A percentile compares a stretch with the other conserved stretches of the same genome.
Conservation (phyloP, 306 rosid genomes). For the Cucurbita maxima region DNA sequence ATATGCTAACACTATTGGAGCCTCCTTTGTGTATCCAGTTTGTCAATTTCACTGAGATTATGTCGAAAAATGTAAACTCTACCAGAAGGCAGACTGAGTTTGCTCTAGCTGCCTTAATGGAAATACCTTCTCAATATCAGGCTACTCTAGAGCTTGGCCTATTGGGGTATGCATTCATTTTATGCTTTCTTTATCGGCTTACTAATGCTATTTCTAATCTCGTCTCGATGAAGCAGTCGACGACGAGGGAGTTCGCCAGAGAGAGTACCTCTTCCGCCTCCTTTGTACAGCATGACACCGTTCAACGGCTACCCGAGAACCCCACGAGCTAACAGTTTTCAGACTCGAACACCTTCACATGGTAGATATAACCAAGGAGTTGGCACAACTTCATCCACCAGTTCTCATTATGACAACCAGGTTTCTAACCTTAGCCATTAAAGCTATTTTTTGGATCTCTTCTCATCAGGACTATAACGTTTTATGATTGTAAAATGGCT, state of each 20-base stretch:
- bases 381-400: conserved; percentile 24
- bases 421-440: conserved; percentile 14
- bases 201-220: neutral
- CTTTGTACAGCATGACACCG: conserved; percentile 27
- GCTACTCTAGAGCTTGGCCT: conserved; percentile 65
- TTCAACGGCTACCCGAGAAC: neutral
- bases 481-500: neutral
- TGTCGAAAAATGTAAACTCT: conserved; percentile 38
- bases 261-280: conserved; percentile 66
- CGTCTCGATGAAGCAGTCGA: conserved; percentile 10
- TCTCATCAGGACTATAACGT: neutral
- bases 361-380: conserved; percentile 18
- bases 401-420: conserved; percentile 42
- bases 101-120: conserved; percentile 79
- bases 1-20: neutral
- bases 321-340: conserved; percentile 20
- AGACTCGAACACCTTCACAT: conserved; percentile 18
- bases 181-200: neutral
- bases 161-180: conserved; percentile 17
- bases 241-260: conserved; percentile 34
- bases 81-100: conserved; percentile 49
- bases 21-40: conserved; percentile 29
- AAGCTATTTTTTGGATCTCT: neutral
- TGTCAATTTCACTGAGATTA: conserved; percentile 67
- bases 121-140: conserved; percentile 84